Conservation (phyloP, 495 filamentous ascomycete genomes). For the Terfezia claveryi region DNA sequence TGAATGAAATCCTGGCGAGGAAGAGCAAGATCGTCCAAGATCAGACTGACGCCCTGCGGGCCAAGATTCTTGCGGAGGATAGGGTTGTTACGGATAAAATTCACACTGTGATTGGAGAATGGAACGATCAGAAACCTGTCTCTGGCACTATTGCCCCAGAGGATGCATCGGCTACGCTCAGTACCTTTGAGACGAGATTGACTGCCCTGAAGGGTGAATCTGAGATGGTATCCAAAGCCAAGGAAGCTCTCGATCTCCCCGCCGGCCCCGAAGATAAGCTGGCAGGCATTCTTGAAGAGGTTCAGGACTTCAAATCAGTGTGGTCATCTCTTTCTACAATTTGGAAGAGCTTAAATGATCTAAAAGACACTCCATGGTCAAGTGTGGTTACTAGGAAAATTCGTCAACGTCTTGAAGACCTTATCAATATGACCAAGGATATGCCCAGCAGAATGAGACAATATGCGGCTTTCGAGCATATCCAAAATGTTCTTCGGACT, state of each 20-base stretch:
- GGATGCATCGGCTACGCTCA: constrained; percentile 57
- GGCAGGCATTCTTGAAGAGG: constrained; percentile 68
- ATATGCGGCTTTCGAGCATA: constrained; percentile 95
- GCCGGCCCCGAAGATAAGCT: constrained; percentile 54
- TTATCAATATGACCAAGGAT: constrained; percentile 96
- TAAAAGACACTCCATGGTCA: constrained; percentile 76
- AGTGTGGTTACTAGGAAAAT: constrained; percentile 85
- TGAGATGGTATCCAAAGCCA: constrained; percentile 86
- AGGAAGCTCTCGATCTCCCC: constrained; percentile 84
- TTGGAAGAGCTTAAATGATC: constrained; percentile 89
- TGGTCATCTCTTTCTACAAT: constrained; percentile 89
- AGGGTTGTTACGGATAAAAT: constrained; percentile 75
- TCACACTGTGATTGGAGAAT: constrained; percentile 52
- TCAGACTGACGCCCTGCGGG: constrained; percentile 79
- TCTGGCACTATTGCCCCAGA: constrained; percentile 80
- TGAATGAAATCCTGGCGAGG: constrained; percentile 69
- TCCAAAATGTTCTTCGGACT: constrained; percentile 73
- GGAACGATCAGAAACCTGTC: constrained; percentile 91
- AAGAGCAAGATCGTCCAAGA: constrained; percentile 89
- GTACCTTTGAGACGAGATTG: constrained; percentile 59
- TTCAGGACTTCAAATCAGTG: constrained; percentile 95
- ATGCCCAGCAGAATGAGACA: constrained; percentile 99
- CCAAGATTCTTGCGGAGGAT: constrained; percentile 92
- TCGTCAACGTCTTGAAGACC: constrained; percentile 60
- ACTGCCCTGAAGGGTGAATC: constrained; percentile 63